These are phyloP conservation scores for Diplocarpon mali DNA, from an alignment of 2,329 filamentous ascomycete genomes.

Conservation along the genomic window DNA sequence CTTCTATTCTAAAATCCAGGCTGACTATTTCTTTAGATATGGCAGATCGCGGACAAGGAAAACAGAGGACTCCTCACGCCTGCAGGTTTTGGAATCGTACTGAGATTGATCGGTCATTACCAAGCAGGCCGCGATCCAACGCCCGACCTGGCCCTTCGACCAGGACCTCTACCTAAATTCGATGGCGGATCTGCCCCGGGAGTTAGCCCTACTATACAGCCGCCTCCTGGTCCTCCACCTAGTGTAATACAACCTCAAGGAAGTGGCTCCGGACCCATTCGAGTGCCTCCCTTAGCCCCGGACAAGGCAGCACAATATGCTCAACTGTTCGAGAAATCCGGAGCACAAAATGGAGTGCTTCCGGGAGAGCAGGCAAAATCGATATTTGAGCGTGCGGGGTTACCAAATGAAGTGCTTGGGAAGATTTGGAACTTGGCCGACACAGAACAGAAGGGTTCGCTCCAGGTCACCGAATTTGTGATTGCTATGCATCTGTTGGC, in stretches of 20 bases:
- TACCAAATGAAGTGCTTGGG: conserved; percentile 85
- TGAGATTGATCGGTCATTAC: conserved; percentile 90
- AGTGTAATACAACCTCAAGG: conserved; percentile 41
- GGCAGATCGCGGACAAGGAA: conserved; percentile 96
- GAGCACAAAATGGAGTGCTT: conserved; percentile 63
- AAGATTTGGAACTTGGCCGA: conserved; percentile 94
- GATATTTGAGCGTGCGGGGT: conserved; percentile 86
- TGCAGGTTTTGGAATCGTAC: conserved; percentile 82
- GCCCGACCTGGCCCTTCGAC: conserved; percentile 70
- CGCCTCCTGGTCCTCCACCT: conserved; percentile 34
- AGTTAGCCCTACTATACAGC: conserved; percentile 36
- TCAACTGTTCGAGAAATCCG: conserved; percentile 81
- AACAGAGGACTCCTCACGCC: conserved; percentile 91
- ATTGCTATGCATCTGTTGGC: conserved; percentile 97
- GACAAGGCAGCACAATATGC: conserved; percentile 88
- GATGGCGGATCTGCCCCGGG: conserved; percentile 51
- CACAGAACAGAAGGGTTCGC: conserved; percentile 78
- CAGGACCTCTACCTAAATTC: conserved; percentile 84
- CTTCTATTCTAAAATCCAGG: not conserved
- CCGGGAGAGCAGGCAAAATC: conserved; percentile 79
- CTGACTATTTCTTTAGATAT: conserved; percentile 55
- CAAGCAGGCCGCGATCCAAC: conserved; percentile 78
- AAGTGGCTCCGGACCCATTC: conserved; percentile 57
- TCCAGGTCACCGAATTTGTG: conserved; percentile 85
- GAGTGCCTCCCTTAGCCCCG: conserved; percentile 77